Percentiles rank a stretch among this genome's conserved stretches.
Conservation (phyloP, 352 stramenopile species). For the Pilasporangium apinafurcum region DNA sequence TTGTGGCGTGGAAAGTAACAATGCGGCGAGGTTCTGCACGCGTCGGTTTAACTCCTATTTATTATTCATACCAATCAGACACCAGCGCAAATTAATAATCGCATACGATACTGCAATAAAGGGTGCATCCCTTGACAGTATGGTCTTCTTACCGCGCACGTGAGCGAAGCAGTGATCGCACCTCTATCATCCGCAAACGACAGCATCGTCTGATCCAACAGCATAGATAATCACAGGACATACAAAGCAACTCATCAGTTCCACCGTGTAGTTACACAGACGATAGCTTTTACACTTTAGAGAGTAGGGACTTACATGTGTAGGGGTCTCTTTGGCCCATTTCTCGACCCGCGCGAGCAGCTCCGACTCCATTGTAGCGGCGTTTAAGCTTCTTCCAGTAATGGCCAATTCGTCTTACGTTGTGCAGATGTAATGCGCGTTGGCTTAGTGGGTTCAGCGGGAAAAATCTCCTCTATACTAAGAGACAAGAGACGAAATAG, state of each 20-base stretch:
- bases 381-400: too few species aligned
- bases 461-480: too few species aligned
- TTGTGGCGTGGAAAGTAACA: conserved; percentile 35
- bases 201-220: conserved; percentile 42
- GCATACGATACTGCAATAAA: too few species aligned
- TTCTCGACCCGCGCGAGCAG: conserved; percentile 67
- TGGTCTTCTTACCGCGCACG: conserved; percentile 31
- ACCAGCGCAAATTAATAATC: too few species aligned
- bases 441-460: too few species aligned
- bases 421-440: too few species aligned
- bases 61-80: too few species aligned
- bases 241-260: conserved; percentile 1
- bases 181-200: conserved; percentile 78
- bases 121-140: background rate
- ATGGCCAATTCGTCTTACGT: too few species aligned
- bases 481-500: too few species aligned
- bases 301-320: conserved; percentile 25
- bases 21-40: conserved; percentile 60
- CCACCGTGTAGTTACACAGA: background rate
- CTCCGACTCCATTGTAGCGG: conserved; percentile 46
- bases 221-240: conserved; percentile 2
- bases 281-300: background rate
- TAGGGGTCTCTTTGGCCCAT: conserved; percentile 68
- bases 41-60: conserved; percentile 59
- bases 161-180: conserved; percentile 37